Evolutionary conservation across 345 rosid genomes (phyloP), one percentile per base, ranked within the genome.

Genomic region (Arabis alpina): DNA sequence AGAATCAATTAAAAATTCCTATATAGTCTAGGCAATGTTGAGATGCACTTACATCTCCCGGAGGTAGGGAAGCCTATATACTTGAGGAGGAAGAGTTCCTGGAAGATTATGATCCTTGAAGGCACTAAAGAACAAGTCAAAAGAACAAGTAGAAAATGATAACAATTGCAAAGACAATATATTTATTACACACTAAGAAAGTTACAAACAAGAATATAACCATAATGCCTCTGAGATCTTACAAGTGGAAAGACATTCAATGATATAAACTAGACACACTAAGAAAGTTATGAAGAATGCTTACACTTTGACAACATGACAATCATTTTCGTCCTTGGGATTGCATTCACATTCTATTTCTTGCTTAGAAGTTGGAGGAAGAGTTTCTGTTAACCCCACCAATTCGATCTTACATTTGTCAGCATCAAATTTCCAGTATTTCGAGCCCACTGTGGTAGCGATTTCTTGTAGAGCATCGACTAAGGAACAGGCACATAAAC

Each of bases 81-180:
- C 68, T 63, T 86, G 73, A 64, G 85, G 80, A 24, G 88, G 90
- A 75, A 86, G 88, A 28, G 30, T 76, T 61, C 90, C 90, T 30
- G 85, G 85, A 75, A 86, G 88, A 59, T 74, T 82, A 72, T 79
- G 81, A 40, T 72, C 66, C 75, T 84, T 86, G 72, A 84, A 73
- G 60, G 53, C 61, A 72, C 90, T 86, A 72, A 53, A 65, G 69
- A 55, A 68, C 72, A 77, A 39, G 58, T 41, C 30, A 53, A 62
- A 19, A 58, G 13, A 50, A 24, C 8, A 54, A 61, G 49, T 8
- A 39, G 43, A 55, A 50, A 19, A 28, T 45, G 27, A 67, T 58
- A 63, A 66, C 19, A 24, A 8, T 24, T 64, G 4, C 27, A 10
- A 59, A 66, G 7, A 49, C 25, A 59, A 32, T 3, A 2, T 28